Base-by-base conservation (phyloP, 2,329 filamentous ascomycete species). In the Penicillium sp. region DNA sequence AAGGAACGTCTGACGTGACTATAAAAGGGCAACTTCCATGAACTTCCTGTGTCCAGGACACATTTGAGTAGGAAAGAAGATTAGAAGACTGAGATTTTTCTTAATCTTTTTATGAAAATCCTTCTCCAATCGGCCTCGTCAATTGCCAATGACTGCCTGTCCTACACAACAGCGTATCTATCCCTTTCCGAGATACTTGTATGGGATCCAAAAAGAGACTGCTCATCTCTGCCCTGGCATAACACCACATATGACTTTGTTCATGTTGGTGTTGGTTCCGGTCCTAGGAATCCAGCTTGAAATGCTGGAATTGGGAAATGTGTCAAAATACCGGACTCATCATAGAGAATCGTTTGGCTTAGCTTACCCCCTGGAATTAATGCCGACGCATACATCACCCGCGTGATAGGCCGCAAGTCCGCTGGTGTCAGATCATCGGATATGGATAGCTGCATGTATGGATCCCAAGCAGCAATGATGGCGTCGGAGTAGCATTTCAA, bases 341-440 rank as follows among this genome's bases (percentile, higher is more conserved):
- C 13, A n/a, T 16, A 37, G 13, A 7, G 12, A 6, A 3, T 25
- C 5, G 16, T 16, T 16, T 13, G 27, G 72, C 79, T 78, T 61
- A 83, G 72, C 79, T 78, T 61, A 83, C 81, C 79, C 60, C 82
- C 82, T 5, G 81, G 79, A 47, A 82, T 75, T 59, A 84, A 60
- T 34, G 81, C 81, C 5, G 81, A 73, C 15, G 82, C 79, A 69
- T 82, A 83, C 82, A 85, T 85, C 38, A 80, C 80, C 23, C 75
- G 67, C 5, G 80, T 83, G 39, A 85, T 85, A 0, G 82, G 81
- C 42, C 73, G 69, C 59, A 84, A 61, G 44, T 81, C 79, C 5
- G 74, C 65, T 15, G 75, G 69, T 1, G 74, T 66, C 21, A 70
- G 60, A 16, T 61, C 60, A 23, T 66, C 57, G 3, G 67, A 61